phyloP scores from a whole-genome alignment of 1,139 yeast species.

The Saccharomyces hybrid region DNA sequence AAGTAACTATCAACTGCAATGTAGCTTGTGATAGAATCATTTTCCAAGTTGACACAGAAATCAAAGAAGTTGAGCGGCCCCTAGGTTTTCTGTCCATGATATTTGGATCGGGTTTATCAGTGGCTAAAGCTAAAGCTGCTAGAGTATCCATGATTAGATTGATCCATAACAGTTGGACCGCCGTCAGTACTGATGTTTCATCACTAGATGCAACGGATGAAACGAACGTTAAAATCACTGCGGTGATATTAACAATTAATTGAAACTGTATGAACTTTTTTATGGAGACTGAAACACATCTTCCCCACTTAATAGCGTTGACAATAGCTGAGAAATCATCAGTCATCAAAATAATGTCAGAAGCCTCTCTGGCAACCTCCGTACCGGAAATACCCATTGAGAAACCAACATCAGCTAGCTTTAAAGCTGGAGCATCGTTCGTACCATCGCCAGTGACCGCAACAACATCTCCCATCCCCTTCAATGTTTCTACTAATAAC shows the following conservation, averaged over 20 bases:
- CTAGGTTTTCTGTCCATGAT: slow-evolving; percentile 78
- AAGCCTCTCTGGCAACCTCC: slow-evolving; percentile 91
- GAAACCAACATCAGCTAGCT: slow-evolving; percentile 86
- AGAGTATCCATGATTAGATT: slow-evolving; percentile 96
- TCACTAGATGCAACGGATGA: slow-evolving; percentile 81
- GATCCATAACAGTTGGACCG: slow-evolving; percentile 96
- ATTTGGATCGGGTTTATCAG: slow-evolving; percentile 88
- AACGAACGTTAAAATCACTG: slow-evolving; percentile 86
- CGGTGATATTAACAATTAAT: slow-evolving; percentile 91
- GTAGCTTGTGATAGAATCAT: slow-evolving; percentile 88
- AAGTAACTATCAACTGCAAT: slow-evolving; percentile 72
- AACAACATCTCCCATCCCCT: slow-evolving; percentile 80
- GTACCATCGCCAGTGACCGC: slow-evolving; percentile 99
- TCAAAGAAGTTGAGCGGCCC: slow-evolving; percentile 72
- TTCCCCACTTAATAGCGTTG: slow-evolving; percentile 98
- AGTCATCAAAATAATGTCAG: slow-evolving; percentile 90
- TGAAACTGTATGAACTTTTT: slow-evolving; percentile 95
- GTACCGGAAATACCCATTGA: slow-evolving; percentile 94
- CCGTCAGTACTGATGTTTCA: slow-evolving; percentile 83
- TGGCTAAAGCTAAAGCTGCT: slow-evolving; percentile 95
- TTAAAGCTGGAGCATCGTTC: slow-evolving; percentile 91
- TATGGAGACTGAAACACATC: slow-evolving; percentile 92
- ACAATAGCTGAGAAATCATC: slow-evolving; percentile 94
- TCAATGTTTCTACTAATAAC: slow-evolving; percentile 73
- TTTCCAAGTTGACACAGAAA: slow-evolving; percentile 93